Base-by-base conservation (phyloP, 345 rosid genomes). In the Dipteronia sinensis region DNA sequence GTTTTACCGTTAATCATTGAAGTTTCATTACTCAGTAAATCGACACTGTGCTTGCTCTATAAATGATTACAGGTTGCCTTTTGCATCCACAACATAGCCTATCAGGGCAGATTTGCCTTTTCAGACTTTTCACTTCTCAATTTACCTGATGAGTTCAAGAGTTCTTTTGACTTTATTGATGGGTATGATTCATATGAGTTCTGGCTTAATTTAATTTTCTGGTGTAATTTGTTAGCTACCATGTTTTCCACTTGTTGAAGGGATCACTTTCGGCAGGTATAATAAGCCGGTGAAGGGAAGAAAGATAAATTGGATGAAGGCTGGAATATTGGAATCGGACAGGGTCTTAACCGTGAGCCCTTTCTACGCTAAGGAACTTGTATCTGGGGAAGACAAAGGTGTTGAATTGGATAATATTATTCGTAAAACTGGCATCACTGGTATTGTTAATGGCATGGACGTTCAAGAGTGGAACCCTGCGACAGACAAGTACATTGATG, bases 271-370 rank as follows among this genome's bases (percentile, higher is more conserved):
- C 15, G 62, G 69, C 83, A 94, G 98, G 71, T 73, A 89, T 74
- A 22, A 72, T 6, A 87, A 91, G 84, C 98, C 99, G 1, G 87
- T 76, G 34, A 88, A 89, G 85, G 99, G 99, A 77, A 87, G 97
- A 85, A 96, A 96, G 81, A 91, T 93, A 80, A 96, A 96, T 76
- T 96, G 99, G 99, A 87, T 96, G 98, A 93, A 96, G 77, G 97
- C 95, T 82, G 99, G 86, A 59, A 86, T 96, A 76, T 79, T 92
- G 27, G 97, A 96, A 91, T 78, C 97, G 1, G 75, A 90, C 80
- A 84, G 90, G 83, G 90, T 89, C 67, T 13, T 93, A 78, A 95
- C 98, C 67, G 99, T 95, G 77, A 95, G 97, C 84, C 97, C 98
- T 9, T 72, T 86, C 85, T 93, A 93, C 40, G 97, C 98, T 20